Conservation (phyloP, 176 grass and related monocot species). For the Oryza coarctata region DNA sequence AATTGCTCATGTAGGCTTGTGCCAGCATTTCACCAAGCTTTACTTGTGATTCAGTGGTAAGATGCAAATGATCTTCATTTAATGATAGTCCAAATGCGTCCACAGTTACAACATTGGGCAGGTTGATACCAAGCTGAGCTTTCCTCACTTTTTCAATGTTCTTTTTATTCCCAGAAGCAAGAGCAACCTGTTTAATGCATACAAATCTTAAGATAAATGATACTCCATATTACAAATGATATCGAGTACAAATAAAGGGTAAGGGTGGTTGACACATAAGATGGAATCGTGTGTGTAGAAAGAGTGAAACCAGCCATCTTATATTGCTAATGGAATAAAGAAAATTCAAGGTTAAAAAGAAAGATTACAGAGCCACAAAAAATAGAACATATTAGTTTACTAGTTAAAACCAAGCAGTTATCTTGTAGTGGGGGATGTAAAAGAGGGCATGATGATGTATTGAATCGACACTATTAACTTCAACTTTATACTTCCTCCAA, state of each 20-base stretch:
- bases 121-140: conserved; percentile 58
- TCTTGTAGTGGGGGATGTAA: neutral
- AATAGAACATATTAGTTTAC: neutral
- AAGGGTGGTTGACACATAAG: neutral
- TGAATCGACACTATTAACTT: neutral
- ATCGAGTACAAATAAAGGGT: neutral
- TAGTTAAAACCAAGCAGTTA: neutral
- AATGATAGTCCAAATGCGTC: conserved; percentile 71
- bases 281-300: neutral
- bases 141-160: conserved; percentile 75
- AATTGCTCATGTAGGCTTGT: conserved; percentile 60
- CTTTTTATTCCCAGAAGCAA: conserved; percentile 66
- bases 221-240: conserved; percentile 1
- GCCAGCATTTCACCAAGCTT: conserved; percentile 79
- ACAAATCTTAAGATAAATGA: conserved; percentile 24
- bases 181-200: conserved; percentile 65
- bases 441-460: neutral
- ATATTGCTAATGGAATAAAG: neutral
- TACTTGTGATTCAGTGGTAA: conserved; percentile 74
- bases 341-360: neutral
- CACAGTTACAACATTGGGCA: conserved; percentile 79
- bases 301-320: neutral
- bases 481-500: neutral
- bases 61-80: conserved; percentile 76
- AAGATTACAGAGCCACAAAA: neutral